phyloP scores from a whole-genome alignment of 2,329 filamentous ascomycete genomes.

The Penicillium sp. region DNA sequence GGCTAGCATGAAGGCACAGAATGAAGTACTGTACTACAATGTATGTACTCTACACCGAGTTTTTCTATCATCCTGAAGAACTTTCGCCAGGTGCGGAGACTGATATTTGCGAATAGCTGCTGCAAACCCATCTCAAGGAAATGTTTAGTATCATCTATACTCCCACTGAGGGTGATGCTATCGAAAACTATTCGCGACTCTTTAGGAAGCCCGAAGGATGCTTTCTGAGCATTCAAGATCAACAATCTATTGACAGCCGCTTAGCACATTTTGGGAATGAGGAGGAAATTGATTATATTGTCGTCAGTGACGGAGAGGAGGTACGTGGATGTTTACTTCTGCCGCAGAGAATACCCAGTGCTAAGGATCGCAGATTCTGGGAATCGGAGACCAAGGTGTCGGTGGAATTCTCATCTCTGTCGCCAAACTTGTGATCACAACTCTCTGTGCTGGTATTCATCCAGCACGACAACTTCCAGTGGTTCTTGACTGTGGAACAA shows the following conservation, averaged over 20 bases:
- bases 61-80: no score
- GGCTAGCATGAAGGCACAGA: slow-evolving; percentile 82
- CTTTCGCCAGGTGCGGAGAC: neutral
- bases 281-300: slow-evolving; percentile 84
- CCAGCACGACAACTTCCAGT: slow-evolving; percentile 77
- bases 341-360: slow-evolving; percentile 1
- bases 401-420: slow-evolving; percentile 82
- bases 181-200: slow-evolving; percentile 76
- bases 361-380: slow-evolving; percentile 65
- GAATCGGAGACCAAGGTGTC: slow-evolving; percentile 86
- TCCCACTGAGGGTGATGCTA: slow-evolving; percentile 85
- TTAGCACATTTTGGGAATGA: slow-evolving; percentile 67
- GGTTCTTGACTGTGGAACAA: slow-evolving; percentile 81
- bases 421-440: slow-evolving; percentile 80
- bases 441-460: slow-evolving; percentile 83
- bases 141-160: slow-evolving; percentile 94
- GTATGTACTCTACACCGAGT: slow-evolving; percentile 42
- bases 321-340: slow-evolving; percentile 18
- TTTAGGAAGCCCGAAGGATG: slow-evolving; percentile 80
- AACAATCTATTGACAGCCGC: slow-evolving; percentile 65
- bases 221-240: slow-evolving; percentile 73
- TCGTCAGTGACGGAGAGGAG: slow-evolving; percentile 71
- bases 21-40: slow-evolving; percentile 77
- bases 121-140: slow-evolving; percentile 76
- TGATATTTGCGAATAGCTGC: slow-evolving; percentile 51